phyloP scores from a whole-genome alignment of 257 asterid species.

The Asclepias syriaca region DNA sequence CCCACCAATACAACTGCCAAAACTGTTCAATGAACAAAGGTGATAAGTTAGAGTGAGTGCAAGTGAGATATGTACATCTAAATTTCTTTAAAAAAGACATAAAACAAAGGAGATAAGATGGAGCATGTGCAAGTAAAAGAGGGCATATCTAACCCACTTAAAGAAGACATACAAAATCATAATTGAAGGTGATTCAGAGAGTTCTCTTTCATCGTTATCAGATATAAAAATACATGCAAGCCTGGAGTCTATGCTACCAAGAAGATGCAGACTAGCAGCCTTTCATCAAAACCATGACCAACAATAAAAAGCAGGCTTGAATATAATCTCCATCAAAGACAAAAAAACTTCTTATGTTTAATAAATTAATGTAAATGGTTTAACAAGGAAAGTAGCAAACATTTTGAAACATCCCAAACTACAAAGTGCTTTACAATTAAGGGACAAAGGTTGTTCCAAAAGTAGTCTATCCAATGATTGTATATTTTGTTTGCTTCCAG shows the following conservation, averaged over 20 bases:
- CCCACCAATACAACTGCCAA: conserved; percentile 95
- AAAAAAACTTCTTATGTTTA: neutral
- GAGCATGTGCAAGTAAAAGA: neutral
- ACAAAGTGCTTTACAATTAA: neutral
- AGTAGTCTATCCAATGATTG: neutral
- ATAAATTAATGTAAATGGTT: neutral
- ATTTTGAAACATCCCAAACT: neutral
- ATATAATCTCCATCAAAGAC: neutral
- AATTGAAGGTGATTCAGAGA: neutral
- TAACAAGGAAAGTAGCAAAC: neutral
- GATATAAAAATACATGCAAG: neutral
- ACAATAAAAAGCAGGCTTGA: neutral
- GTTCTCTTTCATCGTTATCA: neutral
- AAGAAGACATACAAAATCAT: conserved; percentile 1
- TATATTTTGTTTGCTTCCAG: neutral
- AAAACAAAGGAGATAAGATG: conserved; percentile 2
- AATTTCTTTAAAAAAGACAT: neutral
- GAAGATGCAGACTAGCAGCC: neutral
- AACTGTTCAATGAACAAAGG: conserved; percentile 43
- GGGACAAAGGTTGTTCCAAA: neutral
- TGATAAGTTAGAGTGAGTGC: neutral
- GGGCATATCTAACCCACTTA: neutral
- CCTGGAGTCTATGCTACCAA: neutral
- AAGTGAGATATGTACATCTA: neutral
- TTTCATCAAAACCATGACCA: neutral